Evolutionary conservation across 495 filamentous ascomycete species (phyloP).

Genomic region (Pyrenula massariospora): DNA sequence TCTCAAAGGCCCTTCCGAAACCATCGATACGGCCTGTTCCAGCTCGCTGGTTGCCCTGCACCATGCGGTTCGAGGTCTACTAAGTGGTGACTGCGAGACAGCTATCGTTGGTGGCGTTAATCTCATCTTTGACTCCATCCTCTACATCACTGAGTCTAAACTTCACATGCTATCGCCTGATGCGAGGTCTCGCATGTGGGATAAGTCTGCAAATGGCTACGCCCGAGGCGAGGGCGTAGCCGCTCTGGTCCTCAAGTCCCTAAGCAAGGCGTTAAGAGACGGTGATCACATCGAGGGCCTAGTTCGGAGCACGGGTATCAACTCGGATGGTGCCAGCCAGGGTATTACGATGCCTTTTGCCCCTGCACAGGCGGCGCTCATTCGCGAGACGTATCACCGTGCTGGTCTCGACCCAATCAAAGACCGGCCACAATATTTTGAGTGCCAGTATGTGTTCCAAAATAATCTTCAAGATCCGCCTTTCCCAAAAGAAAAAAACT

Average conservation of each 20-base stretch:
- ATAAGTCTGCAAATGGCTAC: constrained; percentile 44
- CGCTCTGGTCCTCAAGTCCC: constrained; percentile 40
- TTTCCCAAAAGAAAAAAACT: constrained; percentile 16
- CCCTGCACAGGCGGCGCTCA: constrained; percentile 12
- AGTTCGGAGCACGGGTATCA: constrained; percentile 39
- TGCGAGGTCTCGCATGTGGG: constrained; percentile 29
- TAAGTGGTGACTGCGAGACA: constrained; percentile 13
- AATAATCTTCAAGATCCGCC: constrained; percentile 9
- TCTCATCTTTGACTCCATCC: constrained; percentile 19
- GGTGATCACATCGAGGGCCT: constrained; percentile 43
- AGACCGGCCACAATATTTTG: constrained; percentile 10
- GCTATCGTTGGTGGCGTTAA: constrained; percentile 35
- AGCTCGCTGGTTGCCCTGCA: constrained; percentile 17
- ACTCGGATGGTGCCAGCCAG: no score
- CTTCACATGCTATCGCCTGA: constrained; percentile 27
- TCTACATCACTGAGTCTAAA: constrained; percentile 16
- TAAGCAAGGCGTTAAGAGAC: constrained; percentile 34
- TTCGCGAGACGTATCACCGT: constrained; percentile 8
- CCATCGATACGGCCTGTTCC: constrained; percentile 23
- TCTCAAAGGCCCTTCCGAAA: constrained; percentile 11
- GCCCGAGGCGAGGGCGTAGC: constrained; percentile 45
- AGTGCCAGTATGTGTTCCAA: constrained; percentile 29
- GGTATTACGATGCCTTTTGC: constrained; percentile 13
- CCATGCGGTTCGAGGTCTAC: constrained; percentile 12
- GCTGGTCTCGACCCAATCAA: constrained; percentile 12